Evolutionary conservation across 345 rosid genomes (phyloP).

Genomic region (Lagerstroemia speciosa): DNA sequence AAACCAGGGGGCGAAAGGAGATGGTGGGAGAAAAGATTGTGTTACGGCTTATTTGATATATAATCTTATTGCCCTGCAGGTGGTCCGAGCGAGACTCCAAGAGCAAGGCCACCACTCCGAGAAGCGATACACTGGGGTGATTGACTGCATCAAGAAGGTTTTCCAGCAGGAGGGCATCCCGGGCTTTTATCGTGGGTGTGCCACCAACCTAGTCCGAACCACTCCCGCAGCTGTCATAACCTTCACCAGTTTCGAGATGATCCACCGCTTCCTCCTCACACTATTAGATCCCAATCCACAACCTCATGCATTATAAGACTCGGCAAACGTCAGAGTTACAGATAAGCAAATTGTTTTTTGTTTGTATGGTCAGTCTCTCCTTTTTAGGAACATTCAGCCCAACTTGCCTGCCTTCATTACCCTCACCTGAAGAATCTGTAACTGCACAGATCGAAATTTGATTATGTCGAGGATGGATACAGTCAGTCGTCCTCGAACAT

Average conservation of each 20-base stretch:
- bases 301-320: slow-evolving; percentile 30
- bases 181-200: slow-evolving; percentile 89
- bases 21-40: not conserved
- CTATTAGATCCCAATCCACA: slow-evolving; percentile 44
- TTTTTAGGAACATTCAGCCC: not conserved
- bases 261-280: slow-evolving; percentile 61
- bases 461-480: not conserved
- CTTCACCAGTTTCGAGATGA: slow-evolving; percentile 91
- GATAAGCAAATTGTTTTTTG: not conserved
- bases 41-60: not conserved
- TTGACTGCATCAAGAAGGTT: slow-evolving; percentile 68
- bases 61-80: slow-evolving; percentile 27
- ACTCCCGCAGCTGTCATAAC: slow-evolving; percentile 88
- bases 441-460: not conserved
- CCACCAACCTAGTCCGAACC: slow-evolving; percentile 69
- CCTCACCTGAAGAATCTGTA: not conserved
- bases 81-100: slow-evolving; percentile 82
- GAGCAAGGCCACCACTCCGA: slow-evolving; percentile 83
- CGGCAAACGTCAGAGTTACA: not conserved
- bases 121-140: slow-evolving; percentile 57
- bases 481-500: not conserved
- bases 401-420: not conserved
- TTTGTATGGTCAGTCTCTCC: not conserved
- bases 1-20: not conserved
- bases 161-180: slow-evolving; percentile 50